Percentiles rank a stretch among this genome's conserved stretches.
Evolutionary conservation across 192 early-diverging fungal species (phyloP).

Genomic region (Spizellomyces punctatus): DNA sequence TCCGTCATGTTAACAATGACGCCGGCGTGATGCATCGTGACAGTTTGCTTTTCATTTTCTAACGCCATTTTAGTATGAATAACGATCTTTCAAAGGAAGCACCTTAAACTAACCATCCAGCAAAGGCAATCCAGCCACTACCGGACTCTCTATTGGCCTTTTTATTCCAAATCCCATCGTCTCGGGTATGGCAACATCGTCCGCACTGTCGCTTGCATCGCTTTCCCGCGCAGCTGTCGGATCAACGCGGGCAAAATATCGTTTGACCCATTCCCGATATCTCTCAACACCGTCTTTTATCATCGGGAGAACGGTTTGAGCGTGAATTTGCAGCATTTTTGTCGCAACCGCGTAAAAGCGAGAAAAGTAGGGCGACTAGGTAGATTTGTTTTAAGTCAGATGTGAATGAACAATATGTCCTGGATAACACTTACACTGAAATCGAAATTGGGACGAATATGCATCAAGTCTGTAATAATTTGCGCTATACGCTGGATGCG

Average conservation of each 20-base stretch:
- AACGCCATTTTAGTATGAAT: background rate
- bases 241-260: conserved; percentile 25
- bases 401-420: background rate
- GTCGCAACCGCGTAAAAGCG: conserved; percentile 36
- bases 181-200: conserved; percentile 6
- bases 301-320: conserved; percentile 26
- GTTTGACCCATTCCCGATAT: conserved; percentile 40
- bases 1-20: conserved; percentile 48
- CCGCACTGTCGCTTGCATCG: conserved; percentile 11
- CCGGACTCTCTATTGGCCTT: conserved; percentile 23
- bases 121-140: conserved; percentile 37
- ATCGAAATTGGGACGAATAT: conserved; percentile 41
- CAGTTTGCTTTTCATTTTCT: conserved; percentile 30
- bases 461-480: conserved; percentile 45
- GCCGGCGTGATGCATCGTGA: conserved; percentile 52
- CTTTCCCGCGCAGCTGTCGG: conserved; percentile 16
- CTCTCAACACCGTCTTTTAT: conserved; percentile 18
- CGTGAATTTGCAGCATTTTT: conserved; percentile 43
- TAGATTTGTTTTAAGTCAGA: background rate
- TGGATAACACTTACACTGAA: conserved; percentile 37
- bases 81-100: background rate
- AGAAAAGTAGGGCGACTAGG: conserved; percentile 47
- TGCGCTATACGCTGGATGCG: conserved; percentile 41
- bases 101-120: conserved; percentile 18
- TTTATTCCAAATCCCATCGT: conserved; percentile 5